These are phyloP conservation scores for Russula sp. DNA, from an alignment of 768 basidiomycete genomes.

Conservation along the genomic window DNA sequence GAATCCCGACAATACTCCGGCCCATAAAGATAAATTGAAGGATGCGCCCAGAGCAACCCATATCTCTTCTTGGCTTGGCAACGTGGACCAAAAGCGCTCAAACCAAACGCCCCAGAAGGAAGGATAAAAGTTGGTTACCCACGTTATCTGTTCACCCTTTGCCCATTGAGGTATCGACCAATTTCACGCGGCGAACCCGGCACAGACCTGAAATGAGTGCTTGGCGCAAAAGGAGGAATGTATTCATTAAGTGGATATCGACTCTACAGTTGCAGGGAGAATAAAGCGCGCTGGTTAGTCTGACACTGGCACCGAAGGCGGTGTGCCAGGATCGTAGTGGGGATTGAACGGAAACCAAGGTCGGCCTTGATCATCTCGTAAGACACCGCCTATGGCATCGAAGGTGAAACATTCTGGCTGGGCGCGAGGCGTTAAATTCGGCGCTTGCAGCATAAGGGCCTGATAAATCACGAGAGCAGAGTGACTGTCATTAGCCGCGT, in stretches of 20 bases:
- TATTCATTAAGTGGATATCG: neutral
- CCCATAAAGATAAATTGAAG: neutral
- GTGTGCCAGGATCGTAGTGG: constrained; percentile 48
- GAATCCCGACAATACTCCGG: neutral
- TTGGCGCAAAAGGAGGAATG: neutral
- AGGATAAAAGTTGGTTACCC: too few species aligned
- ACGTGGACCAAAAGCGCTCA: neutral
- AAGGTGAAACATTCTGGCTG: constrained; percentile 53
- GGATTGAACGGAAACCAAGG: constrained; percentile 62
- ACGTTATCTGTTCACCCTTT: too few species aligned
- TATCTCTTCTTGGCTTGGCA: neutral
- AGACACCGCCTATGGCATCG: constrained; percentile 46
- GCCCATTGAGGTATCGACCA: too few species aligned
- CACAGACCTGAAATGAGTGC: neutral
- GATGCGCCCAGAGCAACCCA: neutral
- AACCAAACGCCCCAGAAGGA: neutral
- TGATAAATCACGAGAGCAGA: constrained; percentile 56
- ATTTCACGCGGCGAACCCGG: neutral
- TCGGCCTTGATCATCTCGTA: constrained; percentile 40
- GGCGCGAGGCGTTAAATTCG: constrained; percentile 39
- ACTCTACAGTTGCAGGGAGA: neutral
- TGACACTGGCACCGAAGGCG: neutral
- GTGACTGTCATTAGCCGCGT: constrained; percentile 72
- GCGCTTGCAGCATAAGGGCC: constrained; percentile 46
- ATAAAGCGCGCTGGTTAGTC: neutral